Evolutionary conservation across 1,284 basidiomycete species (phyloP), one percentile per base, ranked within the genome.

Genomic region (Fomitopsis palustris): DNA sequence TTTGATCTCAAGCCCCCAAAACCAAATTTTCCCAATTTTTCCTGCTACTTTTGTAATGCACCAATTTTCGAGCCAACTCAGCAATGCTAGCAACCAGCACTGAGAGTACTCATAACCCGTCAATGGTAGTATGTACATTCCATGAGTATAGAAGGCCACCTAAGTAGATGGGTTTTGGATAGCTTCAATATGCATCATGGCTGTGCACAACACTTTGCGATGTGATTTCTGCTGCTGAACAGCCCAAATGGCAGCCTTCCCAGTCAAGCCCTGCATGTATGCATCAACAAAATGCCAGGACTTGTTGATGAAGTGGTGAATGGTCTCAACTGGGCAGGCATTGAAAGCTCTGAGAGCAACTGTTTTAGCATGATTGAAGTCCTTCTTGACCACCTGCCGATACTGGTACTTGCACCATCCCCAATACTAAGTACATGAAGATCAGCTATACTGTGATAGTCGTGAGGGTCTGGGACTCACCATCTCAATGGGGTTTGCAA

Each of bases 401-500:
- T 58, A 61, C 8, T 53, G 37, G 35, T 61, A 61, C 31, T 61
- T 61, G 42, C 33, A 49, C 57, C 57, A 58, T 17, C 60, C 60
- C 60, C 60, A 61, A 41, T 61, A 61, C 60, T 61, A 19, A 51
- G 21, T 39, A 37, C 14, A 27, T 25, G 7, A 19, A 47, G n/a
- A 17, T n/a, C 41, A 10, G 27, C n/a, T 41, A 23, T 27, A 35
- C 16, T 19, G 42, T 31, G 7, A 3, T 12, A 45, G 47, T 47
- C 53, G n/a, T n/a, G n/a, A n/a, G n/a, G n/a, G n/a, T n/a, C n/a
- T n/a, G n/a, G n/a, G 63, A 61, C 67, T 54, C 52, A 69, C 69
- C 69, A 71, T 71, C 41, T 72, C 70, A 62, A 71, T 73, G 3
- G 65, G 68, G 62, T 54, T 71, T 67, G 57, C 67, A 69, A 72